phyloP scores from a whole-genome alignment of 2,329 filamentous ascomycete genomes.

The Diaporthe citri region DNA sequence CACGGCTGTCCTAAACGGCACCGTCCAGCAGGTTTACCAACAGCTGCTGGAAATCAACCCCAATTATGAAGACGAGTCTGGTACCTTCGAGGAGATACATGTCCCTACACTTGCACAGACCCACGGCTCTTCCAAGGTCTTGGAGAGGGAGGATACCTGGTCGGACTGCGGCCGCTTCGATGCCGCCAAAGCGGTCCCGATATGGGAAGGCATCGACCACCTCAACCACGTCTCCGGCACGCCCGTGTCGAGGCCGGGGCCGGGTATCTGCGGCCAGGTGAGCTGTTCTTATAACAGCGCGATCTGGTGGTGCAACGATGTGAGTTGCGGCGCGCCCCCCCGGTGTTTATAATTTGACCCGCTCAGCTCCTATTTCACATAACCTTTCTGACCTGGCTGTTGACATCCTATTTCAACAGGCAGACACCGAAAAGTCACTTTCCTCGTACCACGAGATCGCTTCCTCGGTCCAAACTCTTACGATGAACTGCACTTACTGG shows the following conservation, averaged over 20 bases:
- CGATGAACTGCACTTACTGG: not conserved
- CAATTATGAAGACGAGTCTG: not conserved
- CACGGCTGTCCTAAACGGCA: not conserved
- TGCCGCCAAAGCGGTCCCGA: not conserved
- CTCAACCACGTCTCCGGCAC: not conserved
- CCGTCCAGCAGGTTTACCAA: not conserved
- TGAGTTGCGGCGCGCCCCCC: not conserved
- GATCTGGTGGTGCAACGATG: slow-evolving; percentile 28
- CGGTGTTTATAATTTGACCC: too few species aligned
- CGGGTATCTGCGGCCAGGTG: not conserved
- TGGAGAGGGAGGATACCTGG: not conserved
- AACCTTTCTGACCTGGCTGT: too few species aligned
- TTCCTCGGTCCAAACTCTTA: not conserved
- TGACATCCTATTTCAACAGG: not conserved
- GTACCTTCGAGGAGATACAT: not conserved
- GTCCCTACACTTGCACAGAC: too few species aligned
- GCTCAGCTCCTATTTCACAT: not conserved
- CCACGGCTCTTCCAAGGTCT: not conserved
- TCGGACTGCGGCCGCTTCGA: not conserved
- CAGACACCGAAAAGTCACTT: not conserved
- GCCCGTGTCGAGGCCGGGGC: not conserved
- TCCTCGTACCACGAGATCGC: not conserved
- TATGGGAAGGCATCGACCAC: not conserved
- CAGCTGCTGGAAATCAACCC: not conserved
- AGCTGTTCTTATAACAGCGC: not conserved